These are phyloP conservation scores for Cystobasidium slooffiae DNA, from an alignment of 1,284 basidiomycete genomes.

Conservation along the genomic window DNA sequence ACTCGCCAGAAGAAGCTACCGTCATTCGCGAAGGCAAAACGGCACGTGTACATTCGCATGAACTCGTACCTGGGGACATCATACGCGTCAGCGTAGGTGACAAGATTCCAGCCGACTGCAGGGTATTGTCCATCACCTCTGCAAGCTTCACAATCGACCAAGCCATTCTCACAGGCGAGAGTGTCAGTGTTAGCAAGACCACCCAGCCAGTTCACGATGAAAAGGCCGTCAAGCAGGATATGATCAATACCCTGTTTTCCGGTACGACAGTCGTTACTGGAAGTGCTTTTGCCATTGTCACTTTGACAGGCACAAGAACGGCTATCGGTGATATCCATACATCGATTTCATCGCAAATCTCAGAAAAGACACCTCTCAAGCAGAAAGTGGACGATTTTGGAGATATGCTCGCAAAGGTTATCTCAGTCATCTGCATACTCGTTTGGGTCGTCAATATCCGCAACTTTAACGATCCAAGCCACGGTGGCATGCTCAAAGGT, in stretches of 20 bases:
- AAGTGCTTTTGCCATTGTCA: slow-evolving; percentile 78
- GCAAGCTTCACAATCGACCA: slow-evolving; percentile 92
- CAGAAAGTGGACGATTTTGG: slow-evolving; percentile 96
- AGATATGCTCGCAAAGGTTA: slow-evolving; percentile 92
- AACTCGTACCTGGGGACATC: slow-evolving; percentile 91
- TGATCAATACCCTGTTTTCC: slow-evolving; percentile 91
- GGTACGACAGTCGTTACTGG: slow-evolving; percentile 94
- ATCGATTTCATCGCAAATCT: slow-evolving; percentile 81
- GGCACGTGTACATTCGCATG: slow-evolving; percentile 76
- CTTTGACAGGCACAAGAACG: slow-evolving; percentile 79
- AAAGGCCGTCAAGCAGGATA: slow-evolving; percentile 89
- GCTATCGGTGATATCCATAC: slow-evolving; percentile 95
- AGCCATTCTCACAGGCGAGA: slow-evolving; percentile 92
- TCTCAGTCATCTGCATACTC: slow-evolving; percentile 89
- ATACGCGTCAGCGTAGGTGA: slow-evolving; percentile 87
- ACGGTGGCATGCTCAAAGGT: slow-evolving; percentile 84
- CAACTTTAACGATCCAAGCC: slow-evolving; percentile 89
- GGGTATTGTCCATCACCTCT: slow-evolving; percentile 83
- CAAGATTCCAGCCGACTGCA: slow-evolving; percentile 90
- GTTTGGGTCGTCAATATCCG: slow-evolving; percentile 95
- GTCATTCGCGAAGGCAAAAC: slow-evolving; percentile 76
- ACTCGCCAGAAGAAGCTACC: slow-evolving; percentile 91
- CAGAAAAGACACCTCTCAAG: slow-evolving; percentile 91
- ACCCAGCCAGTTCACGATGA: slow-evolving; percentile 68
- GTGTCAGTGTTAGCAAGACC: slow-evolving; percentile 80